Conservation (phyloP, 805 yeast genomes). For the Spathaspora hagerdaliae region DNA sequence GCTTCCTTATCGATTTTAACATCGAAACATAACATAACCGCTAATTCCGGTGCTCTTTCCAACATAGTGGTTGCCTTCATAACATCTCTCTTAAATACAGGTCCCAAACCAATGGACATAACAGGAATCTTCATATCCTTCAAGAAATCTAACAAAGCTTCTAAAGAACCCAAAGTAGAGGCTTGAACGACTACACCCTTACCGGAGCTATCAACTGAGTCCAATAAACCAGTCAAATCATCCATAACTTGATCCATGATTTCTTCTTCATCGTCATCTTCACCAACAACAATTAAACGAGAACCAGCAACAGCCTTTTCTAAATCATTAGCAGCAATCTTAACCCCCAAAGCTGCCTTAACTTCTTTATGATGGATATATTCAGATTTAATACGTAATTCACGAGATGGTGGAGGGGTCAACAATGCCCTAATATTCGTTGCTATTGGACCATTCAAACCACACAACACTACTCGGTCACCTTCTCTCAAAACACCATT, state of each 20-base stretch:
- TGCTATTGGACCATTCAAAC: slow-evolving; percentile 97
- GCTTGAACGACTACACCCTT: slow-evolving; percentile 98
- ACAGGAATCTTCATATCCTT: slow-evolving; percentile 99
- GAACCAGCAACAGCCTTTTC: slow-evolving; percentile 99
- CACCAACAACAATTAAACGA: slow-evolving; percentile 88
- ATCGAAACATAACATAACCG: slow-evolving; percentile 98
- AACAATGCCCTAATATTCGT: slow-evolving; percentile 92
- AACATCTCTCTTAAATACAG: slow-evolving; percentile 96
- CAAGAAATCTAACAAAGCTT: slow-evolving; percentile 93
- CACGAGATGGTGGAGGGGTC: slow-evolving; percentile 97
- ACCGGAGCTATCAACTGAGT: slow-evolving; percentile 92
- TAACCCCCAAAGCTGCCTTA: slow-evolving; percentile 98
- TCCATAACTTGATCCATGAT: slow-evolving; percentile 98
- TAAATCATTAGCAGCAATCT: slow-evolving; percentile 95
- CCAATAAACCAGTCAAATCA: slow-evolving; percentile 89
- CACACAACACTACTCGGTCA: slow-evolving; percentile 92
- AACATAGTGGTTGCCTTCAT: slow-evolving; percentile 97
- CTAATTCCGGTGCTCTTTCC: slow-evolving; percentile 91
- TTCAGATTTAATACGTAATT: slow-evolving; percentile 93
- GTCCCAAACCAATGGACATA: slow-evolving; percentile 97
- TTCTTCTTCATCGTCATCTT: slow-evolving; percentile 97
- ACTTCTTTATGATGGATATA: slow-evolving; percentile 96
- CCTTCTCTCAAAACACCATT: slow-evolving; percentile 95
- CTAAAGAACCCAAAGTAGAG: slow-evolving; percentile 95
- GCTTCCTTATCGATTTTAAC: slow-evolving; percentile 97